phyloP scores from a whole-genome alignment of 495 filamentous ascomycete species.

The Podospora conica region DNA sequence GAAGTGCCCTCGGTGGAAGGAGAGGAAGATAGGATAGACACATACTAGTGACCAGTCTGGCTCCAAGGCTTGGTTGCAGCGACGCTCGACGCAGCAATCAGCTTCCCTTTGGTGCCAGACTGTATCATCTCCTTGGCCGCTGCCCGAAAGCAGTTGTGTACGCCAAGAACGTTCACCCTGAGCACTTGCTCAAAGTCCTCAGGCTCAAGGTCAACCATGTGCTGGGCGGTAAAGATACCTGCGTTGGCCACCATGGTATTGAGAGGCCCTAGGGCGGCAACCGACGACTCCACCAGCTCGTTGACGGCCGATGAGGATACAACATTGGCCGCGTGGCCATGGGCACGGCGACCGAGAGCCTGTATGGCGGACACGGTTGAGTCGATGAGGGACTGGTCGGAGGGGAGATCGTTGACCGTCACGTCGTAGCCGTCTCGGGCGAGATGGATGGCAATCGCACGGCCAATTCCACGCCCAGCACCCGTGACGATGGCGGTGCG shows the following conservation, averaged over 20 bases:
- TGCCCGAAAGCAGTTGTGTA: slow-evolving; percentile 50
- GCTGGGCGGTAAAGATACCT: slow-evolving; percentile 51
- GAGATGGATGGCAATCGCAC: slow-evolving; percentile 52
- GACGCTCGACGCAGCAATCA: slow-evolving; percentile 51
- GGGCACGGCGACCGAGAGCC: slow-evolving; percentile 36
- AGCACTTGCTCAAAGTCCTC: slow-evolving; percentile 47
- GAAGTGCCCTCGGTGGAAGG: too few species aligned
- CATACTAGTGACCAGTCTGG: slow-evolving; percentile 44
- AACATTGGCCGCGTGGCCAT: slow-evolving; percentile 50
- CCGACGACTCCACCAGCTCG: slow-evolving; percentile 41
- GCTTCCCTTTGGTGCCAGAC: slow-evolving; percentile 44
- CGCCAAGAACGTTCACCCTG: slow-evolving; percentile 51
- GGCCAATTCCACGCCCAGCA: slow-evolving; percentile 50
- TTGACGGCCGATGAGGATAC: slow-evolving; percentile 43
- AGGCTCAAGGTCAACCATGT: slow-evolving; percentile 45
- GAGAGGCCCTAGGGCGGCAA: slow-evolving; percentile 46
- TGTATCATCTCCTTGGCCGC: slow-evolving; percentile 51
- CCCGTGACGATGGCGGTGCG: slow-evolving; percentile 50
- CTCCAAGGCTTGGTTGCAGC: slow-evolving; percentile 50
- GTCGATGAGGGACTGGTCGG: slow-evolving; percentile 40
- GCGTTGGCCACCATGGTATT: slow-evolving; percentile 58
- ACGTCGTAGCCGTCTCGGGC: slow-evolving; percentile 55
- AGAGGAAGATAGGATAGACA: background rate
- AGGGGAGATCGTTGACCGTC: slow-evolving; percentile 53
- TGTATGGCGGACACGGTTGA: slow-evolving; percentile 47